A percentile compares a stretch with the other conserved stretches of the same genome.
Evolutionary conservation across 2,329 filamentous ascomycete genomes (phyloP).

Genomic region (Massarina eburnea): DNA sequence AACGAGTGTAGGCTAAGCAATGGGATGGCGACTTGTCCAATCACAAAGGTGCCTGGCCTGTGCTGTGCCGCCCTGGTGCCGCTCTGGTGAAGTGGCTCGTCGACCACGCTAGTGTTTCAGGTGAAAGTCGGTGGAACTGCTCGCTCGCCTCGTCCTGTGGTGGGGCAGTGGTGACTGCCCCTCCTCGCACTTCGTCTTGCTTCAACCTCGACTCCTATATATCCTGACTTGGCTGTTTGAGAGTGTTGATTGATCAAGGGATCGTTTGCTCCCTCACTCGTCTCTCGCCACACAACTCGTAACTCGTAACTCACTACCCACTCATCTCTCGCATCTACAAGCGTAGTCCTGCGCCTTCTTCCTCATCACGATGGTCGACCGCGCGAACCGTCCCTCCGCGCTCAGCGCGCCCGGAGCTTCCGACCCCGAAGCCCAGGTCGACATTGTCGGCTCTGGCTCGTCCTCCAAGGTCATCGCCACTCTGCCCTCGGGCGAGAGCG

Average conservation of each 20-base stretch:
- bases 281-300: not conserved
- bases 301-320: not conserved
- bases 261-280: not conserved
- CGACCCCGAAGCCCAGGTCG: slow-evolving; percentile 67
- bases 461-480: slow-evolving; percentile 74
- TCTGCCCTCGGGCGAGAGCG: slow-evolving; percentile 82
- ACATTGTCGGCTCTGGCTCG: slow-evolving; percentile 72
- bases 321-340: not conserved
- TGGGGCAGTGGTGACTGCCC: slow-evolving; percentile 1
- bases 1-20: no score
- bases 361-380: slow-evolving; percentile 69
- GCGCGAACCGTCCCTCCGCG: slow-evolving; percentile 79
- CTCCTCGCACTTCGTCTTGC: not conserved
- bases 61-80: no score
- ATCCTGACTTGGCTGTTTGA: not conserved
- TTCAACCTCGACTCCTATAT: not conserved
- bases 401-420: slow-evolving; percentile 63
- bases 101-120: slow-evolving; percentile 14
- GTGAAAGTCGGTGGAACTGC: slow-evolving; percentile 5
- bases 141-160: not conserved
- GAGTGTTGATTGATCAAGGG: not conserved
- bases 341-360: not conserved
- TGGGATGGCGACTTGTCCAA: no score
- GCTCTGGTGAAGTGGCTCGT: not conserved
- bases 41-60: no score